Percentiles rank a stretch among this genome's conserved stretches.
These are phyloP conservation scores for Kodamaea nitidulidarum DNA, from an alignment of 805 yeast genomes.

Conservation along the genomic window DNA sequence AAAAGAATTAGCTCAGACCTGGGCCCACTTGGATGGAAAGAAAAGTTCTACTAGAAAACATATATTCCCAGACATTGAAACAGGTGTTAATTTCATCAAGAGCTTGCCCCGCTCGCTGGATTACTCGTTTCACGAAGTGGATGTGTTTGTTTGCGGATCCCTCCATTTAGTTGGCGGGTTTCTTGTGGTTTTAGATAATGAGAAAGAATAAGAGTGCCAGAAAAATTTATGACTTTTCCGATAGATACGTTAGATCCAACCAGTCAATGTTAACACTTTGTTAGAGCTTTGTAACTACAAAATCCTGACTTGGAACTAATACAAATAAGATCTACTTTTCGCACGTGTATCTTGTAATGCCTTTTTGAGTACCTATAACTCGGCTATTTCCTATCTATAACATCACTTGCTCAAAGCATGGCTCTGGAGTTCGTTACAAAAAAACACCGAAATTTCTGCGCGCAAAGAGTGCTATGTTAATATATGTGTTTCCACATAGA, in stretches of 20 bases:
- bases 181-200: constrained; percentile 70
- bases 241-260: too few relatives aligned
- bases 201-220: constrained; percentile 23
- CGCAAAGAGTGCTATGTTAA: too few relatives aligned
- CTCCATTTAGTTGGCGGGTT: constrained; percentile 93
- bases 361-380: neutral
- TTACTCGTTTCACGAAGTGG: constrained; percentile 30
- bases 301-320: too few relatives aligned
- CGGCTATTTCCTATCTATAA: constrained; percentile 1
- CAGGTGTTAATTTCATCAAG: constrained; percentile 55
- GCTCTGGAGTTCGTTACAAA: too few relatives aligned
- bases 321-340: neutral
- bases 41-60: constrained; percentile 33
- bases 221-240: too few relatives aligned
- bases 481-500: too few relatives aligned
- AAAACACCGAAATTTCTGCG: too few relatives aligned
- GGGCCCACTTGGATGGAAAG: constrained; percentile 51
- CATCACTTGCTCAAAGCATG: neutral
- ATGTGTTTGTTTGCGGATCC: constrained; percentile 91
- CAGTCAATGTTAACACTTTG: too few relatives aligned
- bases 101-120: constrained; percentile 36
- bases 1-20: constrained; percentile 62
- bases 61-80: constrained; percentile 72
- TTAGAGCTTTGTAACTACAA: too few relatives aligned
- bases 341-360: neutral